Evolutionary conservation across 371 early-diverging fungal genomes (phyloP), one percentile per base, ranked within the genome.

Genomic region (Mucor ambiguus): DNA sequence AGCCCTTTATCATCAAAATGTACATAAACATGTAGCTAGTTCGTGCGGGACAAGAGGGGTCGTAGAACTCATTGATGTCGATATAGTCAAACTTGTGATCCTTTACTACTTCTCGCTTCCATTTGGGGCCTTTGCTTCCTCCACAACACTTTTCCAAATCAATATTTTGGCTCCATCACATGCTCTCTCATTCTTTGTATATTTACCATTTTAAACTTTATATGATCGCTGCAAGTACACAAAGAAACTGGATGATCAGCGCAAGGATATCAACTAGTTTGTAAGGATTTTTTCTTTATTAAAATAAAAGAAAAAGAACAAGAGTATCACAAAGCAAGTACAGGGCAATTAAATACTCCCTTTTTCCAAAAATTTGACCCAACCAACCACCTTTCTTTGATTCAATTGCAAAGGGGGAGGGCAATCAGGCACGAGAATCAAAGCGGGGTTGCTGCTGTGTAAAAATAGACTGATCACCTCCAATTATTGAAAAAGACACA

Each of bases 51-150:
- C 73, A 84, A 24, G 82, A 81, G 32, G 73, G 63, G 68, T 89
- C 87, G 46, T 85, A 68, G 78, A 93, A 94, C 68, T 94, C 94
- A 10, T 92, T 86, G 20, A 94, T 86, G 68, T 96, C 92, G 61
- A 96, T 84, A 80, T 87, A 92, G 73, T 95, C 94, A 75, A 96
- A 96, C 75, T 93, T 93, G 84, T 95, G 94, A 81, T 93, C 95
- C 69, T 85, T 86, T 54, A 93, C 87, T 57, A 85, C 79, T 81
- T 94, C 94, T 63, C 91, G 85, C 78, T 94, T 91, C 94, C 94
- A 94, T 58, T 84, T 79, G 14, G 86, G 84, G 14, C 83, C 82
- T 63, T 46, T 49, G 41, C 49, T 28, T 52, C 61, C 22, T 49
- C 72, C 60, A 61, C 60, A 67, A 30, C 67, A 67, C 67, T 67